phyloP scores from a whole-genome alignment of 768 basidiomycete species.

The Steccherinum ochraceum region DNA sequence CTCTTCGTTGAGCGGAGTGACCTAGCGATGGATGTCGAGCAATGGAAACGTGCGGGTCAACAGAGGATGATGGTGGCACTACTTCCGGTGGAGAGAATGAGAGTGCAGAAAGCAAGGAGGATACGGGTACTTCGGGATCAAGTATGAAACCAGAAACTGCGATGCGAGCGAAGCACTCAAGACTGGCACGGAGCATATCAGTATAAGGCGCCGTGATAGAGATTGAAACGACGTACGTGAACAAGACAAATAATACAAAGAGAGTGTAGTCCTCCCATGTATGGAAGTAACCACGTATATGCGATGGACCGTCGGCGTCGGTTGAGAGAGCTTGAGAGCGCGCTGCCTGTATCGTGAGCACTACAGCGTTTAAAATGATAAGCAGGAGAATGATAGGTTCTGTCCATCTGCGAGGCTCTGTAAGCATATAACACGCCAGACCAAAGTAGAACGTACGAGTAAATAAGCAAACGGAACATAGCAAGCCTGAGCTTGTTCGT shows the following conservation, averaged over 20 bases:
- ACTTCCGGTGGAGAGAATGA: conserved; percentile 26
- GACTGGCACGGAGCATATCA: conserved; percentile 30
- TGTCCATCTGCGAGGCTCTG: conserved; percentile 53
- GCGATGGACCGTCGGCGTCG: conserved; percentile 28
- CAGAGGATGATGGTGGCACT: conserved; percentile 6
- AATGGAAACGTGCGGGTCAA: conserved; percentile 17
- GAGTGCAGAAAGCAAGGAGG: conserved; percentile 38
- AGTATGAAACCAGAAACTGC: conserved; percentile 85
- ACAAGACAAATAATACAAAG: conserved; percentile 78
- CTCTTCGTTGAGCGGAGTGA: conserved; percentile 14
- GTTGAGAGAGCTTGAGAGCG: conserved; percentile 47
- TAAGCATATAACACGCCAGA: conserved; percentile 1
- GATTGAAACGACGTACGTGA: conserved; percentile 50
- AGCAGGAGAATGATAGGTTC: conserved; percentile 80
- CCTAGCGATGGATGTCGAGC: conserved; percentile 21
- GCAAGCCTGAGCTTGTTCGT: conserved; percentile 54
- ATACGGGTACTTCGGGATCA: conserved; percentile 67
- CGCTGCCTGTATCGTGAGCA: conserved; percentile 78
- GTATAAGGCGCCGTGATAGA: no score
- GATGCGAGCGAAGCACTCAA: conserved; percentile 86
- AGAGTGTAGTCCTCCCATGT: conserved; percentile 85
- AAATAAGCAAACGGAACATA: conserved; percentile 64
- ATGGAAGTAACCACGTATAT: conserved; percentile 71
- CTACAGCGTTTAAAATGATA: conserved; percentile 77
- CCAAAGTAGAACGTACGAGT: conserved; percentile 48